Evolutionary conservation across 202 grass and related monocot genomes (phyloP).

Genomic region (Setaria italica): DNA sequence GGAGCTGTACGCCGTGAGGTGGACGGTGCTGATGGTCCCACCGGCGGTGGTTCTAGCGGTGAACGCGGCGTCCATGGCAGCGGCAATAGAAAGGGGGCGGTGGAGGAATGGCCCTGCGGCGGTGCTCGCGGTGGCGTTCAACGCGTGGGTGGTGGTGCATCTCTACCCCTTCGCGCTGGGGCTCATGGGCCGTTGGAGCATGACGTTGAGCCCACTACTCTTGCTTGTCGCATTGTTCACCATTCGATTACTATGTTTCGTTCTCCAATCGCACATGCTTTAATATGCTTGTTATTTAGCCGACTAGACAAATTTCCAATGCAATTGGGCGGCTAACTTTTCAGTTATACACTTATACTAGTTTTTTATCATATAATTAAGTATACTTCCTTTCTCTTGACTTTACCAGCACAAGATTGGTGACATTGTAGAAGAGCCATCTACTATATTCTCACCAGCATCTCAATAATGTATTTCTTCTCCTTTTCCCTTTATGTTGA

Average conservation of each 20-base stretch:
- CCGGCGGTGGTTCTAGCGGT: slow-evolving; percentile 41
- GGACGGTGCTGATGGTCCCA: slow-evolving; percentile 58
- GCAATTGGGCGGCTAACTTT: too few relatives aligned
- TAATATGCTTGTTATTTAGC: background rate
- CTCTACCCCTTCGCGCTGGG: slow-evolving; percentile 60
- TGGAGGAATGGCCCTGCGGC: slow-evolving; percentile 1
- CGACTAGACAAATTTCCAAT: background rate
- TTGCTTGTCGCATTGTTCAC: slow-evolving; percentile 8
- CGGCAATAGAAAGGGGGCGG: background rate
- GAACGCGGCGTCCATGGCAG: slow-evolving; percentile 47
- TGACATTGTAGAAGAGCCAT: too few relatives aligned
- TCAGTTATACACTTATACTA: too few relatives aligned
- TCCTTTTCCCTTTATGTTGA: too few relatives aligned
- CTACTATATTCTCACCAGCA: too few relatives aligned
- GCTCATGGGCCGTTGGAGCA: slow-evolving; percentile 57
- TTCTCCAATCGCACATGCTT: background rate
- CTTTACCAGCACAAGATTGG: too few relatives aligned
- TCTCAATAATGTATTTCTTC: too few relatives aligned
- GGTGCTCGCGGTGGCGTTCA: slow-evolving; percentile 44
- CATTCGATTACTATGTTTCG: background rate
- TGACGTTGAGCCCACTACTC: slow-evolving; percentile 4
- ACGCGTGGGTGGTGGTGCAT: slow-evolving; percentile 59
- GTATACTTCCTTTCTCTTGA: too few relatives aligned
- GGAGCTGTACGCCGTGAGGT: slow-evolving; percentile 63
- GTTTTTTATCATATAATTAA: too few relatives aligned